phyloP scores from a whole-genome alignment of 2,329 filamentous ascomycete genomes.

The Plenodomus biglobosus region DNA sequence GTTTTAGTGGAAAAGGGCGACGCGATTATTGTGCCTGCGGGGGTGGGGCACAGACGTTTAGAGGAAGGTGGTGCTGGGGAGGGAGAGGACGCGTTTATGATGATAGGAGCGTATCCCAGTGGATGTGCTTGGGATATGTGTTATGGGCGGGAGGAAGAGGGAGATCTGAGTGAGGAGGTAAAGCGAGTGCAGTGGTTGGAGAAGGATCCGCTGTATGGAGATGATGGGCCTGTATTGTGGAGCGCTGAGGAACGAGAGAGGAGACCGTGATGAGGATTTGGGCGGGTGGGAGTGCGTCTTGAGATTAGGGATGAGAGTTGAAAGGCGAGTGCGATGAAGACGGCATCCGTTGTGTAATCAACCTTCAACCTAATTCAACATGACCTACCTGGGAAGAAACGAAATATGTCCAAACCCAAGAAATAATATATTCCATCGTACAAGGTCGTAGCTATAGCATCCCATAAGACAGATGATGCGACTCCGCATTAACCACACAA shows the following conservation, averaged over 20 bases:
- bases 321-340: not conserved
- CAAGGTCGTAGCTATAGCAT: too few species aligned
- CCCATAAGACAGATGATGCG: too few species aligned
- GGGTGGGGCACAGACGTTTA: conserved; percentile 64
- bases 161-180: conserved; percentile 55
- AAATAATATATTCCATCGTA: too few species aligned
- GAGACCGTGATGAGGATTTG: not conserved
- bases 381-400: too few species aligned
- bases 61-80: conserved; percentile 54
- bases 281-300: too few species aligned
- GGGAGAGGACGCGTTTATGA: conserved; percentile 61
- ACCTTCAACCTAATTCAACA: too few species aligned
- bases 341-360: too few species aligned
- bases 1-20: conserved; percentile 60
- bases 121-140: conserved; percentile 70
- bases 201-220: conserved; percentile 56
- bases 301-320: not conserved
- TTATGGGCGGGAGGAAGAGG: conserved; percentile 60
- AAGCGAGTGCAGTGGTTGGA: conserved; percentile 58
- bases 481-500: too few species aligned
- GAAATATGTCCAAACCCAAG: too few species aligned
- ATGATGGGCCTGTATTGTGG: conserved; percentile 31
- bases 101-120: conserved; percentile 67
- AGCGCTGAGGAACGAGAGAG: conserved; percentile 18
- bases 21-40: conserved; percentile 66